Evolutionary conservation across 192 early-diverging fungal genomes (phyloP).

Genomic region (Spizellomyces sp.): DNA sequence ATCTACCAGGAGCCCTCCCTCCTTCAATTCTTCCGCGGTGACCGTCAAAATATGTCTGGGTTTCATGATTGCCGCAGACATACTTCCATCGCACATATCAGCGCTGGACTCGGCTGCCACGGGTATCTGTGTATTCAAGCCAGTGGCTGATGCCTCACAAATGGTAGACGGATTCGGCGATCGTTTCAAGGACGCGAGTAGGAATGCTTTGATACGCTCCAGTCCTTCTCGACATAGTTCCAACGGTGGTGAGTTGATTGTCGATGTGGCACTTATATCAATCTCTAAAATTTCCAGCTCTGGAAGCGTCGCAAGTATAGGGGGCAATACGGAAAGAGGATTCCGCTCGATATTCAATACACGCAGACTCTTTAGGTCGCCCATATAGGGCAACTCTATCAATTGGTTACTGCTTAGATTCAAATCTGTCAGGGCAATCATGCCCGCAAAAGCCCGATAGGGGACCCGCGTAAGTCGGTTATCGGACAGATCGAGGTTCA

Average conservation of each 20-base stretch:
- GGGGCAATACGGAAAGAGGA: neutral
- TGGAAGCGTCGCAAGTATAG: neutral
- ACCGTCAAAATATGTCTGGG: too few relatives aligned
- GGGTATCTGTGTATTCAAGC: too few relatives aligned
- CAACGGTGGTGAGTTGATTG: neutral
- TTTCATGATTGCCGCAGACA: too few relatives aligned
- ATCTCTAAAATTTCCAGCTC: neutral
- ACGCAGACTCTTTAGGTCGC: neutral
- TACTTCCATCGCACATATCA: too few relatives aligned
- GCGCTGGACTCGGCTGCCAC: too few relatives aligned
- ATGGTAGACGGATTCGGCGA: too few relatives aligned
- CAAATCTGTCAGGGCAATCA: neutral
- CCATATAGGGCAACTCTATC: neutral
- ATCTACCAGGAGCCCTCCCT: too few relatives aligned
- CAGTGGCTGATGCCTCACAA: too few relatives aligned
- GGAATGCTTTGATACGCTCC: neutral
- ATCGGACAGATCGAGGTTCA: neutral
- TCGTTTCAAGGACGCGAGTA: neutral
- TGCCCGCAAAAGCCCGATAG: neutral
- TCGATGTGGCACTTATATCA: neutral
- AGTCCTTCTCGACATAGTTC: neutral
- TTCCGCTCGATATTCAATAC: neutral
- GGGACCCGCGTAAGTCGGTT: neutral
- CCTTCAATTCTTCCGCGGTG: too few relatives aligned
- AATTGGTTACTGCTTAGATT: neutral